A percentile compares a stretch with the other conserved stretches of the same genome.
Conservation (phyloP, 805 yeast genomes). For the Saccharomycopsis malanga region DNA sequence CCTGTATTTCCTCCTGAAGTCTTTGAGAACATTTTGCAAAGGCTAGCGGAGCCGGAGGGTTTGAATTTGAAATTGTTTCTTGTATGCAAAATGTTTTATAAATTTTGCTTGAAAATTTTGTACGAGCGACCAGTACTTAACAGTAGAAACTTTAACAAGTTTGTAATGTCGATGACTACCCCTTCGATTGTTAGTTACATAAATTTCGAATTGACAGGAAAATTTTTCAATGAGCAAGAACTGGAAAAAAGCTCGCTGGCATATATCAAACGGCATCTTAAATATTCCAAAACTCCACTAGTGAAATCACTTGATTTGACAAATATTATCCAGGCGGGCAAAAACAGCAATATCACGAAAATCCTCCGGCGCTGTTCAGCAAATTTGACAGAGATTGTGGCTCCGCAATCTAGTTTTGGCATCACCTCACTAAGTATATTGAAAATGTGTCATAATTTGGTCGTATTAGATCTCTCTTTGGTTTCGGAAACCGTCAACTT, state of each 20-base stretch:
- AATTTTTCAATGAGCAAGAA: constrained; percentile 1
- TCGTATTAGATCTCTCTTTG: constrained; percentile 66
- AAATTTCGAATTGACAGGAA: constrained; percentile 8
- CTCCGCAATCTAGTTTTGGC: constrained; percentile 95
- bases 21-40: constrained; percentile 33
- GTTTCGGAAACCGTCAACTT: constrained; percentile 89
- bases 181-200: constrained; percentile 26
- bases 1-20: constrained; percentile 43
- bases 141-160: constrained; percentile 60
- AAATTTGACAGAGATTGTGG: constrained; percentile 61
- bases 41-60: constrained; percentile 26
- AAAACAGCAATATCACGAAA: constrained; percentile 82
- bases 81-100: constrained; percentile 56
- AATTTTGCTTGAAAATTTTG: constrained; percentile 52
- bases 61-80: constrained; percentile 45
- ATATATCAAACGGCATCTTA: constrained; percentile 29
- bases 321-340: constrained; percentile 80
- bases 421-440: constrained; percentile 80
- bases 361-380: constrained; percentile 69
- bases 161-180: constrained; percentile 60
- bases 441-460: constrained; percentile 57
- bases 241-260: too few relatives aligned
- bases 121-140: constrained; percentile 58
- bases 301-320: constrained; percentile 70
- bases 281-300: constrained; percentile 37